Evolutionary conservation across 306 rosid genomes (phyloP), one percentile per base, ranked within the genome.

Genomic region (Astragalus membranaceus): DNA sequence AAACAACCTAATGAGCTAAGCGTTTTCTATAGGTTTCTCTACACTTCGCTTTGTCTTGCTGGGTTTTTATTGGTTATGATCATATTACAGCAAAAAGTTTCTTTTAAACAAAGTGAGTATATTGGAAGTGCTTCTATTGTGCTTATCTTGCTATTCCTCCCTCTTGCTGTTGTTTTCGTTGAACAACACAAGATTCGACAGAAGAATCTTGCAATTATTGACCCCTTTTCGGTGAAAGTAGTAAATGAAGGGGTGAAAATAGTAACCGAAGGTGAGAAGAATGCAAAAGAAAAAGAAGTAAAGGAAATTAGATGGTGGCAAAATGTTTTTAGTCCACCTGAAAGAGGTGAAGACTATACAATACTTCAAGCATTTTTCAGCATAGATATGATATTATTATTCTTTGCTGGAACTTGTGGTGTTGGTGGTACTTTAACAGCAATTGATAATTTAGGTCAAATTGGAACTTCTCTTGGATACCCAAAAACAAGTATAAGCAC

Each of bases 361-460:
- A 87, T 89, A 5, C 79, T 87, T 0, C 96, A 89, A 81, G 92
- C 96, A 0, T 72, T 89, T 2, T 87, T 81, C 69, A 89, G 92
- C 73, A 6, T 75, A 2, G 90, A 89, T 63, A 86, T 89, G 96
- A 47, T 85, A 0, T 52, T 82, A 1, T 60, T 89, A 3, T 79
- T 89, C 51, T 1, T 79, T 5, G 78, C 92, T 4, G 50, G 87
- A 0, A 82, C 83, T 1, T 86, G 90, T 44, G 88, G 92, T 4
- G 69, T 81, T 9, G 96, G 96, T 0, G 96, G 90, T 0, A 83
- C 83, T 0, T 56, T 86, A 3, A 85, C 92, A 0, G 88, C 84
- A 3, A 85, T 85, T 4, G 89, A 89, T 58, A 87, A 89, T 16
- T 16, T 87, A 37, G 85, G 80, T 5, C 96, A 89, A 8, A 89